phyloP scores from a whole-genome alignment of 371 early-diverging fungal genomes.

The Rhizomucor pusillus region DNA sequence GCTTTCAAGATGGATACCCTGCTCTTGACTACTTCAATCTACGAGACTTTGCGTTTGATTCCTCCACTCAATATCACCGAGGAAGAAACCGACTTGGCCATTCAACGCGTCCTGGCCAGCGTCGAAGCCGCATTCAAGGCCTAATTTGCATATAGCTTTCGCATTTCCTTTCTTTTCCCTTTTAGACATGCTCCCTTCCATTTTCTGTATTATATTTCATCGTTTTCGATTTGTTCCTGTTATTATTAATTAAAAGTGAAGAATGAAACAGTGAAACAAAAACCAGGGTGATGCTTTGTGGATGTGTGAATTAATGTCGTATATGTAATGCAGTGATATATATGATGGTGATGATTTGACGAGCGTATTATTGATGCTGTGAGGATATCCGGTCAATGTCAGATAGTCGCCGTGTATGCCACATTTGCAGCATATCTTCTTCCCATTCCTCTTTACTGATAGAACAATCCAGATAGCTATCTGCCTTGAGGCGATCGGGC shows the following conservation, averaged over 20 bases:
- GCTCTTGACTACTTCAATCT: slow-evolving; percentile 54
- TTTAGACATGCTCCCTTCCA: neutral
- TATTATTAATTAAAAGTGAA: neutral
- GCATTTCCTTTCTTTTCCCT: neutral
- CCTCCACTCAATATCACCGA: slow-evolving; percentile 55
- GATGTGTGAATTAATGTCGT: too few species aligned
- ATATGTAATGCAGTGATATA: too few species aligned
- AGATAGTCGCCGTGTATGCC: neutral
- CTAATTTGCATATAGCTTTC: neutral
- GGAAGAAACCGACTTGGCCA: slow-evolving; percentile 47
- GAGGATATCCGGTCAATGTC: neutral
- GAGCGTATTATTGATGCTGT: neutral
- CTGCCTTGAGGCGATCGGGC: slow-evolving; percentile 38
- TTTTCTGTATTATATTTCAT: neutral
- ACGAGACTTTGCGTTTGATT: slow-evolving; percentile 56
- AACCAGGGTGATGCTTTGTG: too few species aligned
- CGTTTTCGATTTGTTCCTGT: neutral
- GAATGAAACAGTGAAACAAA: too few species aligned
- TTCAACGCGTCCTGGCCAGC: slow-evolving; percentile 38
- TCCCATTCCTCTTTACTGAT: slow-evolving; percentile 49
- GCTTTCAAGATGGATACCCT: slow-evolving; percentile 48
- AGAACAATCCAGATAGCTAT: slow-evolving; percentile 26
- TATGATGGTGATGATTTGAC: neutral
- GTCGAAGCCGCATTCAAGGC: slow-evolving; percentile 34
- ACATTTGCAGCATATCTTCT: slow-evolving; percentile 25